A percentile compares a stretch with the other conserved stretches of the same genome.
Evolutionary conservation across 2,329 filamentous ascomycete species (phyloP).

Genomic region (Aspergillus clavatus): DNA sequence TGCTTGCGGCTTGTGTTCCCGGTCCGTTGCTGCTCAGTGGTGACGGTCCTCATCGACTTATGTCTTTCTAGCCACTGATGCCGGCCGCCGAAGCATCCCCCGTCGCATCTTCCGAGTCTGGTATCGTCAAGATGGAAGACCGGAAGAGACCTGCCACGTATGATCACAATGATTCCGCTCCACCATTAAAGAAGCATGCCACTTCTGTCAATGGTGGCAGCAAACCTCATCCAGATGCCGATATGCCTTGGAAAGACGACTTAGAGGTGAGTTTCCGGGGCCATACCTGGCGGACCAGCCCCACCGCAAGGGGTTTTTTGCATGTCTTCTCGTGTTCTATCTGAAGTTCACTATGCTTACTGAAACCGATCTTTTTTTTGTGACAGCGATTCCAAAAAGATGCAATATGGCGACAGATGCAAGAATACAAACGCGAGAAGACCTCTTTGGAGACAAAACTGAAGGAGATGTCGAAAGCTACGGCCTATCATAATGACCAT

Average conservation of each 20-base stretch:
- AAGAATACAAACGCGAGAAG: conserved; percentile 92
- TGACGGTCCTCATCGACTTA: conserved; percentile 28
- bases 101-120: conserved; percentile 70
- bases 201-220: conserved; percentile 67
- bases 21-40: conserved; percentile 34
- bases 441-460: conserved; percentile 73
- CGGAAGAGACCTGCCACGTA: conserved; percentile 88
- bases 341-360: conserved; percentile 21
- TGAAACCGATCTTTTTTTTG: conserved; percentile 26
- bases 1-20: conserved; percentile 24
- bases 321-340: background rate
- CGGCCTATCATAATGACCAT: conserved; percentile 85
- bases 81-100: conserved; percentile 72
- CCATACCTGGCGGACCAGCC: conserved; percentile 10
- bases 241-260: conserved; percentile 67
- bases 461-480: conserved; percentile 71
- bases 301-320: background rate
- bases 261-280: conserved; percentile 58
- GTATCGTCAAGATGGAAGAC: conserved; percentile 95
- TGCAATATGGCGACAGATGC: conserved; percentile 95
- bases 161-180: conserved; percentile 75
- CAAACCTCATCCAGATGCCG: conserved; percentile 60
- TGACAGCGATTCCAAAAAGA: conserved; percentile 85
- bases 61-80: conserved; percentile 66
- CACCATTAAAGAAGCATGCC: conserved; percentile 86